Conservation (phyloP, 495 filamentous ascomycete genomes). For the Trichoderma gamsii region DNA sequence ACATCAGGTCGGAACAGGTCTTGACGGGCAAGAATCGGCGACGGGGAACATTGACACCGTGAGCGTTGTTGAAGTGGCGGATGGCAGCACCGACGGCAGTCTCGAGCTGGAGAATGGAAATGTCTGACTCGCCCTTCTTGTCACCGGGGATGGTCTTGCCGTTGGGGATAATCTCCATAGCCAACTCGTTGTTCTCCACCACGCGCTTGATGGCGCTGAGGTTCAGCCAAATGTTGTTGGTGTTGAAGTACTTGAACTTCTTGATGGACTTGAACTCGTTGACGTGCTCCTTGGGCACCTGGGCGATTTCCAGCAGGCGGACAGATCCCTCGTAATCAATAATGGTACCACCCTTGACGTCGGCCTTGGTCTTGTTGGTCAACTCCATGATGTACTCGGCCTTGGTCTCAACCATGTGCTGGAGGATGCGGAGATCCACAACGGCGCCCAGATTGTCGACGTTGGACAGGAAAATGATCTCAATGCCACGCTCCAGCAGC, state of each 20-base stretch:
- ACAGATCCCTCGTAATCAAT: constrained; percentile 98
- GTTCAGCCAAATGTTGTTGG: constrained; percentile 99
- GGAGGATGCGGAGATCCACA: constrained; percentile 92
- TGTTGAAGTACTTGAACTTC: constrained; percentile 99
- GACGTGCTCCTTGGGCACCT: constrained; percentile 99
- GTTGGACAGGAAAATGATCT: constrained; percentile 98
- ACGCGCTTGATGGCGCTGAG: constrained; percentile 96
- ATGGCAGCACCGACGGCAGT: constrained; percentile 98
- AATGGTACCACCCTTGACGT: constrained; percentile 99
- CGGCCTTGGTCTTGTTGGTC: constrained; percentile 99
- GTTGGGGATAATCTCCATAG: constrained; percentile 99
- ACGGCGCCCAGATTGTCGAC: constrained; percentile 98
- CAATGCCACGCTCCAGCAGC: constrained; percentile 86
- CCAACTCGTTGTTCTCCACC: constrained; percentile 95
- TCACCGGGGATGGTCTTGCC: constrained; percentile 96
- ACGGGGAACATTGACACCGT: constrained; percentile 98
- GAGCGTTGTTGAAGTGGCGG: constrained; percentile 95
- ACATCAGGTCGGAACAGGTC: constrained; percentile 98
- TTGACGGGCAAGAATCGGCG: constrained; percentile 98
- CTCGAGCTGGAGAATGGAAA: constrained; percentile 96
- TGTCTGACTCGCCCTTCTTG: constrained; percentile 98
- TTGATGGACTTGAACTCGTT: constrained; percentile 99
- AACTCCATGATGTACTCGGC: constrained; percentile 99
- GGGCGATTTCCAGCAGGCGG: constrained; percentile 94
- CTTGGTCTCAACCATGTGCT: constrained; percentile 96